phyloP scores from a whole-genome alignment of 1,284 basidiomycete species.

The Somion occarium region DNA sequence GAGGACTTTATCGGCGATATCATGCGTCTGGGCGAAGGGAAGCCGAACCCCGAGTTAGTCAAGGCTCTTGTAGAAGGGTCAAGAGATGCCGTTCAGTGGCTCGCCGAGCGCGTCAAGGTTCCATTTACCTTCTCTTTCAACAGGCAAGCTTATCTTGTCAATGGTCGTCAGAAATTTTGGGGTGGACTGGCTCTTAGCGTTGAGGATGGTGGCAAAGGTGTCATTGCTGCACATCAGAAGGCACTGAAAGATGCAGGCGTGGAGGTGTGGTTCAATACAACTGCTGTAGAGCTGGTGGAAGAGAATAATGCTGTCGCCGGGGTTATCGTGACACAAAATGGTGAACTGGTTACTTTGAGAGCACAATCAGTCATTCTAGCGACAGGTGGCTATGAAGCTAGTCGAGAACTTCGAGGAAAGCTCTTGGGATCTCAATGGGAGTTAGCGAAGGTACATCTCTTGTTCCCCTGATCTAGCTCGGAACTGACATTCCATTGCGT shows the following conservation, averaged over 20 bases:
- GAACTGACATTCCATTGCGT: constrained; percentile 1
- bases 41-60: constrained; percentile 45
- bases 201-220: constrained; percentile 59
- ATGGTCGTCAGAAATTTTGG: constrained; percentile 62
- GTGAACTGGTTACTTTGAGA: constrained; percentile 30
- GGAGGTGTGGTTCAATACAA: constrained; percentile 50
- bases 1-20: constrained; percentile 54
- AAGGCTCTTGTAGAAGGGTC: constrained; percentile 50
- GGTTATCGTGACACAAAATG: constrained; percentile 37
- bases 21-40: constrained; percentile 47
- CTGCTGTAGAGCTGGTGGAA: constrained; percentile 38
- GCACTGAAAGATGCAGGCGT: constrained; percentile 47
- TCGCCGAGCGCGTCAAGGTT: constrained; percentile 42
- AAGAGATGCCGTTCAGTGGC: constrained; percentile 51
- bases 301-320: constrained; percentile 38
- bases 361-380: constrained; percentile 51
- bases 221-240: constrained; percentile 53
- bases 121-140: constrained; percentile 60
- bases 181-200: constrained; percentile 60
- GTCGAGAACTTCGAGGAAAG: constrained; percentile 40
- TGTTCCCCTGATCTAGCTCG: background rate
- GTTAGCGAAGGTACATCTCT: constrained; percentile 41
- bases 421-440: constrained; percentile 54
- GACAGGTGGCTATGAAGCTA: constrained; percentile 63
- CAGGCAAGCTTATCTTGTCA: constrained; percentile 60